Evolutionary conservation across 2,329 filamentous ascomycete species (phyloP).

Genomic region (Hyphodiscus sp.): DNA sequence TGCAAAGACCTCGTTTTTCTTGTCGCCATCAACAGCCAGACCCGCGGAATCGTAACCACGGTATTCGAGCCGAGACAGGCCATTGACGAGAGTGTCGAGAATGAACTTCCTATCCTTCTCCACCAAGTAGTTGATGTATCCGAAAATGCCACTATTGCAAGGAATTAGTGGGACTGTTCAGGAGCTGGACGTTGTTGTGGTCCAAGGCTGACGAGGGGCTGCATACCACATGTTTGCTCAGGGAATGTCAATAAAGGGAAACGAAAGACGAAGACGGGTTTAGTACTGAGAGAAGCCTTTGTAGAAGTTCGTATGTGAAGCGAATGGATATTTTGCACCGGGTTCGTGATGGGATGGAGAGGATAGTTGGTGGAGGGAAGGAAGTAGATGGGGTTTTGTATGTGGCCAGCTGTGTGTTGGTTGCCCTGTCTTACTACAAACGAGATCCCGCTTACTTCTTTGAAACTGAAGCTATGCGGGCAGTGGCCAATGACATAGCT

Average conservation of each 20-base stretch:
- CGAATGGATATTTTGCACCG: neutral
- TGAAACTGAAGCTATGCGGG: neutral
- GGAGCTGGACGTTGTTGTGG: neutral
- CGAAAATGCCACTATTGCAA: slow-evolving; percentile 75
- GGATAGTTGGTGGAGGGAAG: neutral
- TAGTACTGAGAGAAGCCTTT: neutral
- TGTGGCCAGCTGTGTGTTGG: neutral
- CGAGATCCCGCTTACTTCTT: neutral
- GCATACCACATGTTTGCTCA: neutral
- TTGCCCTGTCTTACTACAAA: neutral
- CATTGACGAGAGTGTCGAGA: slow-evolving; percentile 92
- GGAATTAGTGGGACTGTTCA: neutral
- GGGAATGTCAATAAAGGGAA: neutral
- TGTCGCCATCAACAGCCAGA: slow-evolving; percentile 92
- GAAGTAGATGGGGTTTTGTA: neutral
- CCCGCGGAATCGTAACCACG: slow-evolving; percentile 97
- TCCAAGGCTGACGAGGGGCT: neutral
- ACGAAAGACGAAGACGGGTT: neutral
- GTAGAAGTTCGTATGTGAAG: neutral
- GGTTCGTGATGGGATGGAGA: neutral
- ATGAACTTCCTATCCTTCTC: slow-evolving; percentile 98
- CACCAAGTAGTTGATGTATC: slow-evolving; percentile 98
- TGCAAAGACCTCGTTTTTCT: slow-evolving; percentile 94
- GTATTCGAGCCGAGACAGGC: slow-evolving; percentile 93
- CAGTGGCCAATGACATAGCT: neutral